A percentile compares a stretch with the other conserved stretches of the same genome.
phyloP scores from a whole-genome alignment of 73 alveolate genomes.

The Stentor coeruleus region DNA sequence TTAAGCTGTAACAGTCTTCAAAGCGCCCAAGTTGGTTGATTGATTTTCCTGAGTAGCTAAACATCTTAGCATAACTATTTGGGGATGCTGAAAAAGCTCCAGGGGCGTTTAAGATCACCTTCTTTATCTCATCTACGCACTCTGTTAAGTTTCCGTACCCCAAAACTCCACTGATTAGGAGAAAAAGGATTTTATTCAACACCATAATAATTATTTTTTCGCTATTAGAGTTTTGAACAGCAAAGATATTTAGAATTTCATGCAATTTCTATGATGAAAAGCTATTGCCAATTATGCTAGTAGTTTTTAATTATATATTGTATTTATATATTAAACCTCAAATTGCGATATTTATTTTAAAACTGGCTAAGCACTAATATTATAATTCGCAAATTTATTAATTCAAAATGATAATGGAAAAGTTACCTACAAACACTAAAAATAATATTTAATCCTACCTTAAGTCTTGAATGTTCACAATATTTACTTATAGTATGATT shows the following conservation, averaged over 20 bases:
- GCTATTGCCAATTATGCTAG: no score
- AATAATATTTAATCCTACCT: no score
- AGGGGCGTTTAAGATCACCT: not conserved
- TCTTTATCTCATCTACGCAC: not conserved
- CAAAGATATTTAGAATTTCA: not conserved
- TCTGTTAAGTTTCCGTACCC: not conserved
- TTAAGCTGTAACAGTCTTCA: not conserved
- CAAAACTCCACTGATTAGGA: not conserved
- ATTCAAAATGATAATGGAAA: no score
- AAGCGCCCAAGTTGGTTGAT: slow-evolving; percentile 3
- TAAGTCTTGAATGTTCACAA: no score
- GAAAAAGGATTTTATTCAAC: not conserved
- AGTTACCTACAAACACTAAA: no score
- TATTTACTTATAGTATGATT: no score
- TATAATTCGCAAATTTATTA: no score
- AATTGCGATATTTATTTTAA: no score
- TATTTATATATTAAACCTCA: no score
- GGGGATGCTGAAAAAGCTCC: not conserved
- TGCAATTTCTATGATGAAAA: no score
- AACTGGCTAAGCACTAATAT: no score
- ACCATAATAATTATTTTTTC: not conserved
- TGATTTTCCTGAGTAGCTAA: not conserved
- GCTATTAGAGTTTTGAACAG: not conserved
- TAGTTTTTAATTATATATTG: no score
- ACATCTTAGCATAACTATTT: not conserved